Percentiles rank a stretch among this genome's conserved stretches.
Evolutionary conservation across 306 rosid species (phyloP).

Genomic region (Rubus parviflorus): DNA sequence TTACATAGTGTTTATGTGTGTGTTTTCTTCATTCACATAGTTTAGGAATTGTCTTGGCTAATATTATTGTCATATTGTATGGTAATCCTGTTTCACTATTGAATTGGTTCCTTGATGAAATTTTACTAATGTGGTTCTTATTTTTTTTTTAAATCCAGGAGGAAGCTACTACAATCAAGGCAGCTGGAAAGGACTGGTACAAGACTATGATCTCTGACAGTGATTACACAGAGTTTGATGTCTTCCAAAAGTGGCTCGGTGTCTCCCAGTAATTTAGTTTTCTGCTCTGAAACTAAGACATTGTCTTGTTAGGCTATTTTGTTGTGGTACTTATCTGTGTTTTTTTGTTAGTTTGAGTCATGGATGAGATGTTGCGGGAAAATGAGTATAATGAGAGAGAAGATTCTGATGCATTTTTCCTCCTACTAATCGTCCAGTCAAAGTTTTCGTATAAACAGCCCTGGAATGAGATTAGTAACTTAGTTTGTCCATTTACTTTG

Average conservation of each 20-base stretch:
- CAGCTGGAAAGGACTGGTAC: conserved; percentile 88
- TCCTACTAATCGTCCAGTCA: background rate
- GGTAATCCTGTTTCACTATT: background rate
- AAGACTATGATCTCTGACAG: conserved; percentile 84
- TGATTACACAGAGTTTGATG: conserved; percentile 78
- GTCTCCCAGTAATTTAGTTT: conserved; percentile 59
- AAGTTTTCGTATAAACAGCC: conserved; percentile 8
- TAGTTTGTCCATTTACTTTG: conserved; percentile 11
- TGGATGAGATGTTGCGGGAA: conserved; percentile 27
- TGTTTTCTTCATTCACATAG: background rate
- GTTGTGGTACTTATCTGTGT: conserved; percentile 26
- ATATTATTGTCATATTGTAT: background rate
- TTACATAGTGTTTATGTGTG: background rate
- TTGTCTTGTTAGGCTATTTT: conserved; percentile 23
- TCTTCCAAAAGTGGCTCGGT: conserved; percentile 78
- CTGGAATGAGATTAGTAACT: conserved; percentile 21
- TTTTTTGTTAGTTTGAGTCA: conserved; percentile 28
- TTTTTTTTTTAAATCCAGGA: conserved; percentile 38
- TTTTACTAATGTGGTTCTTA: background rate
- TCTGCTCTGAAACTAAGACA: conserved; percentile 23
- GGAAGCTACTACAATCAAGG: conserved; percentile 61
- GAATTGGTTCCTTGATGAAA: too few species aligned
- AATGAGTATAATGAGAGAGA: conserved; percentile 17
- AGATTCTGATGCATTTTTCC: background rate
- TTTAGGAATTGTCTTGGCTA: background rate